Evolutionary conservation across 441 rosid genomes (phyloP).

Genomic region (Erodium moschatum): DNA sequence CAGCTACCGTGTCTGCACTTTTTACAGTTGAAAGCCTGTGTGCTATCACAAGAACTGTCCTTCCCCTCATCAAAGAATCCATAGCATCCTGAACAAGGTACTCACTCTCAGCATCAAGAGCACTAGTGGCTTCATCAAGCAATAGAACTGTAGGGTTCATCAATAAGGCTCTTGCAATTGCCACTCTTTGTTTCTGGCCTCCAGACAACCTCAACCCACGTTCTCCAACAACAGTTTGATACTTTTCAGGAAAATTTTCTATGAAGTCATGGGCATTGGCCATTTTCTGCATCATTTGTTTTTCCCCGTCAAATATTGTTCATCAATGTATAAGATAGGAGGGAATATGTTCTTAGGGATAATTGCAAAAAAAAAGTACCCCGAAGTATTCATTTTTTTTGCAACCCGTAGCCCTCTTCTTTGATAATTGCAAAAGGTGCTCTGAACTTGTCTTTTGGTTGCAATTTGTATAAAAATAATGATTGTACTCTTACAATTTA

Average conservation of each 20-base stretch:
- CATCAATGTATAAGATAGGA: not conserved
- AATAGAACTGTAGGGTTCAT: slow-evolving; percentile 78
- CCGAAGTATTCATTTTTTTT: no score
- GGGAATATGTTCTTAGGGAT: no score
- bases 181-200: slow-evolving; percentile 85
- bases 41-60: slow-evolving; percentile 87
- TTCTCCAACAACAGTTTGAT: slow-evolving; percentile 66
- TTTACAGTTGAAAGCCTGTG: slow-evolving; percentile 77
- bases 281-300: slow-evolving; percentile 56
- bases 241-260: slow-evolving; percentile 64
- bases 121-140: slow-evolving; percentile 93
- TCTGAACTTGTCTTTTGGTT: no score
- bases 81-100: slow-evolving; percentile 93
- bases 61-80: slow-evolving; percentile 81
- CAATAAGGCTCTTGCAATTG: slow-evolving; percentile 80
- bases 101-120: slow-evolving; percentile 88
- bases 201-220: slow-evolving; percentile 86
- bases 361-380: no score
- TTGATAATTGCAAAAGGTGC: no score
- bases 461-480: no score
- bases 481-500: no score
- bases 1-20: slow-evolving; percentile 72
- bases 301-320: not conserved
- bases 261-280: slow-evolving; percentile 87
- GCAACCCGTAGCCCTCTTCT: no score